phyloP scores from a whole-genome alignment of 495 filamentous ascomycete genomes.

The Penicillium daleae region DNA sequence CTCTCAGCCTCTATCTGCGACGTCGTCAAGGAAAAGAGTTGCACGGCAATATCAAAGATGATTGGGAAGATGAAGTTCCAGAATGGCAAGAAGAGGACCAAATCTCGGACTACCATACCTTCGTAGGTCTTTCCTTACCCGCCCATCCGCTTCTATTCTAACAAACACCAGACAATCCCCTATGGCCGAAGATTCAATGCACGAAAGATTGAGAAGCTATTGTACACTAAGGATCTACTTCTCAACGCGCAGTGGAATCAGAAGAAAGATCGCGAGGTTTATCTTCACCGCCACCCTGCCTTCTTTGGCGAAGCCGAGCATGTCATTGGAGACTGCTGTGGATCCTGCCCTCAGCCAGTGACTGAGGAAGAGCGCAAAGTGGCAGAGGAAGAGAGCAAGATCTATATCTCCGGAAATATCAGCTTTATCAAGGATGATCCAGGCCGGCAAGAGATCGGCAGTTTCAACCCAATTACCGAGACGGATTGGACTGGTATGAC shows the following conservation, averaged over 20 bases:
- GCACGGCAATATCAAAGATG: slow-evolving; percentile 68
- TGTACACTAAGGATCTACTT: slow-evolving; percentile 79
- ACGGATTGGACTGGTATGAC: slow-evolving; percentile 80
- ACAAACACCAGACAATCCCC: slow-evolving; percentile 58
- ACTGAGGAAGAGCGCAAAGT: slow-evolving; percentile 71
- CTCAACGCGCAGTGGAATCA: slow-evolving; percentile 88
- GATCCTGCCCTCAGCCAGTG: slow-evolving; percentile 67
- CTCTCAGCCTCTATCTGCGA: slow-evolving; percentile 22
- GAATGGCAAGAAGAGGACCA: slow-evolving; percentile 79
- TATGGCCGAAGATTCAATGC: slow-evolving; percentile 73
- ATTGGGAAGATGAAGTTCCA: slow-evolving; percentile 73
- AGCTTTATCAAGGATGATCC: slow-evolving; percentile 78
- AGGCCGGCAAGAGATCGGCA: slow-evolving; percentile 70
- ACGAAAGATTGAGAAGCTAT: slow-evolving; percentile 73
- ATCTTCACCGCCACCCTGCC: slow-evolving; percentile 79
- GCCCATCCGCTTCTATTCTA: not conserved
- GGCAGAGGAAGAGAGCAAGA: slow-evolving; percentile 69
- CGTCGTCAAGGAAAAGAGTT: slow-evolving; percentile 28
- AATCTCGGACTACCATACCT: slow-evolving; percentile 75
- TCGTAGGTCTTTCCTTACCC: slow-evolving; percentile 38
- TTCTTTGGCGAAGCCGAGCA: slow-evolving; percentile 69
- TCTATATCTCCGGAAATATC: slow-evolving; percentile 70
- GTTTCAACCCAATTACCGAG: slow-evolving; percentile 79
- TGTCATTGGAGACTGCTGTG: slow-evolving; percentile 79
- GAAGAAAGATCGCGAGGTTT: slow-evolving; percentile 66